Conservation (phyloP, 257 asterid genomes). For the Henckelia pumila region DNA sequence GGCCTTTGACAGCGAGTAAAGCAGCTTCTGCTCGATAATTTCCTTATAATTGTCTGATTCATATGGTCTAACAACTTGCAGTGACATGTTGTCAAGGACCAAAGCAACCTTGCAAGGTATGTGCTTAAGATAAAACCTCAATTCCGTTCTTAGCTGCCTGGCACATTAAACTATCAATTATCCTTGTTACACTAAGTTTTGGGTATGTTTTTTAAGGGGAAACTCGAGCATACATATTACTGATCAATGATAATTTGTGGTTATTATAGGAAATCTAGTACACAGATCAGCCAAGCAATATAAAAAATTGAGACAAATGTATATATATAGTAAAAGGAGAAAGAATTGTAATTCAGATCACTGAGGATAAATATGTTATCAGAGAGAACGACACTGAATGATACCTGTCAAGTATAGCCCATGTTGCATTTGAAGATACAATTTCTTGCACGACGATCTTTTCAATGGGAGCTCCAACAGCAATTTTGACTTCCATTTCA, state of each 20-base stretch:
- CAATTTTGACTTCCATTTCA: constrained; percentile 67
- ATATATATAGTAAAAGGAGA: neutral
- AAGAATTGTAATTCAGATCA: too few species aligned
- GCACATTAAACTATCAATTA: constrained; percentile 18
- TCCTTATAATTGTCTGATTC: constrained; percentile 32
- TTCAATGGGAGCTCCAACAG: constrained; percentile 61
- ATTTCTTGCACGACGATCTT: constrained; percentile 57
- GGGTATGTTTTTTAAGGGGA: neutral
- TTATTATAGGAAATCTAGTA: neutral
- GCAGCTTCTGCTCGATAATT: constrained; percentile 35
- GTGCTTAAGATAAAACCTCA: constrained; percentile 54
- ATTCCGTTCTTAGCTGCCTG: constrained; percentile 70
- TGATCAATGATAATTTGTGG: neutral
- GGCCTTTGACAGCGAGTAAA: constrained; percentile 47
- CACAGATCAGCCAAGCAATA: neutral
- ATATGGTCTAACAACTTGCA: constrained; percentile 47
- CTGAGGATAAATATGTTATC: too few species aligned
- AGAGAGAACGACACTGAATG: neutral
- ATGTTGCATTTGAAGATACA: constrained; percentile 41
- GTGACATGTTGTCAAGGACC: constrained; percentile 44
- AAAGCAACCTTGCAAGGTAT: constrained; percentile 69
- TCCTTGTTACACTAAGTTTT: too few species aligned
- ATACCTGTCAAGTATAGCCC: constrained; percentile 73
- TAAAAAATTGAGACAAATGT: neutral
- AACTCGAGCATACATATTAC: neutral